A percentile compares a stretch with the other conserved stretches of the same genome.
Conservation (phyloP, 768 basidiomycete genomes). For the Albatrellus ellisii region DNA sequence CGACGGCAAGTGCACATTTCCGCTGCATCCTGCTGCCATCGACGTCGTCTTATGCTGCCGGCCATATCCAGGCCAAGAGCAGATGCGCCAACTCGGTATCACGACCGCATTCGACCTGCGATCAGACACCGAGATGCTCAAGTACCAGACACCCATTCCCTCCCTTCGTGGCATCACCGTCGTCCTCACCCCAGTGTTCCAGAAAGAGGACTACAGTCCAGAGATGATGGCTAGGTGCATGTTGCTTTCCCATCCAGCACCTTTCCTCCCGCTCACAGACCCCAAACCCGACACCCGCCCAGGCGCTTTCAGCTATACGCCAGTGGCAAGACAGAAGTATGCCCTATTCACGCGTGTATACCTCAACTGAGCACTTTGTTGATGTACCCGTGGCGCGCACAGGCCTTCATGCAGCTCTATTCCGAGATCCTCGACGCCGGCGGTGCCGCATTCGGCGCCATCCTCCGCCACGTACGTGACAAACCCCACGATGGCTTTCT, state of each 20-base stretch:
- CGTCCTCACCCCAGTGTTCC: slow-evolving; percentile 47
- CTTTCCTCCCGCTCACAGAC: no score
- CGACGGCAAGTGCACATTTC: slow-evolving; percentile 33
- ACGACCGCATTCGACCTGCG: slow-evolving; percentile 64
- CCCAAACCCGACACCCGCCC: neutral
- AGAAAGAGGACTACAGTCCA: slow-evolving; percentile 69
- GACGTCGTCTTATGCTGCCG: neutral
- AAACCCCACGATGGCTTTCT: slow-evolving; percentile 48
- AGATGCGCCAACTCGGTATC: slow-evolving; percentile 48
- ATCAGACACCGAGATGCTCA: slow-evolving; percentile 67
- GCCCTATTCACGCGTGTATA: neutral
- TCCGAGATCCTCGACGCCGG: slow-evolving; percentile 71
- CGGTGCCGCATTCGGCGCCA: slow-evolving; percentile 50
- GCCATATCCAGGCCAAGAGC: slow-evolving; percentile 34
- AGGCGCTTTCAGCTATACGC: slow-evolving; percentile 68
- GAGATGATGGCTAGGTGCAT: slow-evolving; percentile 69
- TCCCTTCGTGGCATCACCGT: slow-evolving; percentile 50
- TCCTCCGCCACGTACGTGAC: slow-evolving; percentile 65
- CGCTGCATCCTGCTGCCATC: neutral
- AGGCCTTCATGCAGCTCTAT: slow-evolving; percentile 77
- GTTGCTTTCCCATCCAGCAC: slow-evolving; percentile 5
- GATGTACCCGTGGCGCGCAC: neutral
- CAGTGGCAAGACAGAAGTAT: slow-evolving; percentile 67
- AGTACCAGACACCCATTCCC: slow-evolving; percentile 57
- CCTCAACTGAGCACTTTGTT: neutral